Percentiles rank a stretch among this genome's conserved stretches.
Conservation (phyloP, 2,329 filamentous ascomycete species). For the Hypoxylon rubiginosum region DNA sequence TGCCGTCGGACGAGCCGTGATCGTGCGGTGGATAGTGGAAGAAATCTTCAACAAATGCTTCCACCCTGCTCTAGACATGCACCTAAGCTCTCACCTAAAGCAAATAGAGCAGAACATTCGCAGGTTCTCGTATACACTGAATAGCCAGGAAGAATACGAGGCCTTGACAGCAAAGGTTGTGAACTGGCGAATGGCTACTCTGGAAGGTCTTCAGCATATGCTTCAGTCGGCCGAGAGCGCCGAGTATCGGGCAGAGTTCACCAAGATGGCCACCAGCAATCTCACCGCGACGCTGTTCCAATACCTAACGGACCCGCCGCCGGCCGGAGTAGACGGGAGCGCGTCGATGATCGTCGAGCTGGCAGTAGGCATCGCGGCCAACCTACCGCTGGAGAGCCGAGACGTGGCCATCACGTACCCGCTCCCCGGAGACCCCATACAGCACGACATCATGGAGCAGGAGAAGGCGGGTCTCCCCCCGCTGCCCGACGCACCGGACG, state of each 20-base stretch:
- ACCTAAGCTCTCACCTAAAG: constrained; percentile 84
- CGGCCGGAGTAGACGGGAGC: constrained; percentile 85
- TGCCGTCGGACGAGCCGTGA: constrained; percentile 88
- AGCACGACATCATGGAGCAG: constrained; percentile 84
- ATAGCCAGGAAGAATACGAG: constrained; percentile 88
- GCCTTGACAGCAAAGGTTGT: constrained; percentile 89
- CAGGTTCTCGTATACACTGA: constrained; percentile 77
- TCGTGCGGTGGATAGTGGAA: constrained; percentile 90
- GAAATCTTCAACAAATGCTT: constrained; percentile 94
- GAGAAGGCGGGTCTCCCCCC: constrained; percentile 79
- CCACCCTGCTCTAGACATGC: constrained; percentile 85
- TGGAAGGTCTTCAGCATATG: constrained; percentile 85
- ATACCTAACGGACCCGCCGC: constrained; percentile 81
- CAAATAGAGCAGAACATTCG: constrained; percentile 90
- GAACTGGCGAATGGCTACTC: constrained; percentile 91
- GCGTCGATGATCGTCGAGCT: constrained; percentile 94
- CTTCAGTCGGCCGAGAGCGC: constrained; percentile 75
- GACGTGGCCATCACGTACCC: constrained; percentile 92
- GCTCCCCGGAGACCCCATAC: constrained; percentile 78
- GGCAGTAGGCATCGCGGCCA: constrained; percentile 85
- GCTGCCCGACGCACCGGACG: constrained; percentile 60
- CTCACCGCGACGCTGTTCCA: constrained; percentile 78
- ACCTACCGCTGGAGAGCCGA: constrained; percentile 89
- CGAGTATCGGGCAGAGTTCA: constrained; percentile 77
- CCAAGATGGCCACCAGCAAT: constrained; percentile 75